phyloP scores from a whole-genome alignment of 441 rosid species.

The Euphorbia corollata region DNA sequence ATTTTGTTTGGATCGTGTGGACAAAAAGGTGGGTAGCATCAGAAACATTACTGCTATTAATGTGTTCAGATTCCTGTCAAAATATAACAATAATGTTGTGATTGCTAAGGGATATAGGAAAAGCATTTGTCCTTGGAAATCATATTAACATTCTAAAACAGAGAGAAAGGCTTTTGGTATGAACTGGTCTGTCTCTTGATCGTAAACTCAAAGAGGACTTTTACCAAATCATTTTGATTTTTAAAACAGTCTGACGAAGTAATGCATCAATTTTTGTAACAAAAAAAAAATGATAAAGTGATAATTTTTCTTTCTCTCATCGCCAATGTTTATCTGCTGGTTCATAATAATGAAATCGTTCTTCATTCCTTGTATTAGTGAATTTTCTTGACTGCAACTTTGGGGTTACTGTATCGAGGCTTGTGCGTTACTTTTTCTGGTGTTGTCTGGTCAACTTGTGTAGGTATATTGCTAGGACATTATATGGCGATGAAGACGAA shows the following conservation, averaged over 20 bases:
- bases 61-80: neutral
- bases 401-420: neutral
- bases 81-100: neutral
- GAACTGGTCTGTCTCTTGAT: neutral
- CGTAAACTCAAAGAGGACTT: neutral
- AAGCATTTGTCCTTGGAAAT: neutral
- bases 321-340: neutral
- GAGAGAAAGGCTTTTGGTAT: neutral
- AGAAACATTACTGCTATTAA: neutral
- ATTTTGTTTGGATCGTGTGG: neutral
- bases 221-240: neutral
- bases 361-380: neutral
- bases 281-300: neutral
- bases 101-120: neutral
- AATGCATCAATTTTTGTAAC: neutral
- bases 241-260: neutral
- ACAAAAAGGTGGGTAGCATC: neutral
- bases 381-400: slow-evolving; percentile 4
- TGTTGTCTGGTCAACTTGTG: slow-evolving; percentile 21
- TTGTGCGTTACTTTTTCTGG: neutral
- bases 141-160: neutral
- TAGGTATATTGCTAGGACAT: slow-evolving; percentile 80
- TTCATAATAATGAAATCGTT: neutral
- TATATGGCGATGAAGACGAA: slow-evolving; percentile 68
- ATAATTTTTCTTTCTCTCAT: neutral